These are phyloP conservation scores for Linnemannia elongata DNA, from an alignment of 192 early-diverging fungal species.

Conservation along the genomic window DNA sequence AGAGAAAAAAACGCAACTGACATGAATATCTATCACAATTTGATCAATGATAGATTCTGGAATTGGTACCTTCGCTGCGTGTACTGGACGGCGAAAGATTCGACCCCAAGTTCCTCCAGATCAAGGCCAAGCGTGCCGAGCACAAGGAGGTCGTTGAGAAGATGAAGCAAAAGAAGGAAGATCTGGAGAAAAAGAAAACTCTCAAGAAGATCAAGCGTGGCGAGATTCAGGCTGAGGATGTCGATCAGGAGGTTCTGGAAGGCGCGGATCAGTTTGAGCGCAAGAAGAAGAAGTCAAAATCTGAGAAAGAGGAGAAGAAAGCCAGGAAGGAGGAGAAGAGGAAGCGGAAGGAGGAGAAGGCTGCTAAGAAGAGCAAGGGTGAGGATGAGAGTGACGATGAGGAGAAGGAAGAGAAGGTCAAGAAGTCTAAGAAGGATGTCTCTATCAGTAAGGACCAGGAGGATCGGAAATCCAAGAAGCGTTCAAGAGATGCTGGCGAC, in stretches of 20 bases:
- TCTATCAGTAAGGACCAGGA: slow-evolving; percentile 2
- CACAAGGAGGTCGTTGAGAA: slow-evolving; percentile 61
- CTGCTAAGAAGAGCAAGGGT: slow-evolving; percentile 29
- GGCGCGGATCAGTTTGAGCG: slow-evolving; percentile 44
- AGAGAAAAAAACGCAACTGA: neutral
- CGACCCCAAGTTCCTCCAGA: slow-evolving; percentile 77
- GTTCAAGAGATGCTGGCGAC: slow-evolving; percentile 13
- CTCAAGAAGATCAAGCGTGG: slow-evolving; percentile 52
- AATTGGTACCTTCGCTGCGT: slow-evolving; percentile 71
- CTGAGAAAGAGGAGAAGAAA: slow-evolving; percentile 31
- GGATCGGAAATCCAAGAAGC: slow-evolving; percentile 15
- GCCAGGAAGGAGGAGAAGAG: slow-evolving; percentile 48
- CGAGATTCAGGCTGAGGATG: slow-evolving; percentile 35
- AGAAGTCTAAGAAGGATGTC: slow-evolving; percentile 9
- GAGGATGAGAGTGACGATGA: slow-evolving; percentile 21
- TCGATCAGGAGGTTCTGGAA: slow-evolving; percentile 20
- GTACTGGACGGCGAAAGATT: slow-evolving; percentile 83
- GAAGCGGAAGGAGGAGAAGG: slow-evolving; percentile 33
- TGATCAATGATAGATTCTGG: slow-evolving; percentile 57
- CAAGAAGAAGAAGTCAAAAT: slow-evolving; percentile 30
- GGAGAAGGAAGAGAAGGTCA: slow-evolving; percentile 23
- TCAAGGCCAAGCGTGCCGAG: slow-evolving; percentile 72
- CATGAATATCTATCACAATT: neutral
- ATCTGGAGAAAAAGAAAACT: slow-evolving; percentile 63
- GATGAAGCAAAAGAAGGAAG: slow-evolving; percentile 61